phyloP scores from a whole-genome alignment of 192 early-diverging fungal genomes.

The Backusella westeae region DNA sequence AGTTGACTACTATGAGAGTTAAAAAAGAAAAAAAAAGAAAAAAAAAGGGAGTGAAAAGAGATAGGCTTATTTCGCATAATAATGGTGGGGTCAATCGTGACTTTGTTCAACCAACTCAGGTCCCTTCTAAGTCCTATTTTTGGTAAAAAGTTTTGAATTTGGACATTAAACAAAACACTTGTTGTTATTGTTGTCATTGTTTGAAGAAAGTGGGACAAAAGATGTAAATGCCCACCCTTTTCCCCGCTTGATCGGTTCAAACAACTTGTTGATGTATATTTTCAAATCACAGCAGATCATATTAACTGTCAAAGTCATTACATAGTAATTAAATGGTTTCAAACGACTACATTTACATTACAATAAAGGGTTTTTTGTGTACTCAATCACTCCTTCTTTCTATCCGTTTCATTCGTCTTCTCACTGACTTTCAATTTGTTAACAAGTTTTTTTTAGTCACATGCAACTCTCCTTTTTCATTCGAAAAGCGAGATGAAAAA shows the following conservation, averaged over 20 bases:
- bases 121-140: not conserved
- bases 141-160: slow-evolving; percentile 2
- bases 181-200: not conserved
- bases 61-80: not conserved
- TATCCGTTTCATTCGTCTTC: not conserved
- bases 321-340: no score
- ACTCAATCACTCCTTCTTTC: not conserved
- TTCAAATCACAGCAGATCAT: not conserved
- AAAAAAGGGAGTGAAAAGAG: not conserved
- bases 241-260: not conserved
- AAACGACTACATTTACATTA: no score
- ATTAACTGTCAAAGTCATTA: not conserved
- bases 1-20: not conserved
- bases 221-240: not conserved
- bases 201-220: not conserved
- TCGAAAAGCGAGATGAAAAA: not conserved
- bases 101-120: not conserved
- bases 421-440: not conserved
- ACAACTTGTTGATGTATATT: not conserved
- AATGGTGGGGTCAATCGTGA: not conserved
- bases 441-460: not conserved
- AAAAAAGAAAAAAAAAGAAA: not conserved
- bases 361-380: no score
- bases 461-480: not conserved
- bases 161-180: not conserved